Conservation (phyloP, 2,329 filamentous ascomycete species). For the Neonectria punicea region DNA sequence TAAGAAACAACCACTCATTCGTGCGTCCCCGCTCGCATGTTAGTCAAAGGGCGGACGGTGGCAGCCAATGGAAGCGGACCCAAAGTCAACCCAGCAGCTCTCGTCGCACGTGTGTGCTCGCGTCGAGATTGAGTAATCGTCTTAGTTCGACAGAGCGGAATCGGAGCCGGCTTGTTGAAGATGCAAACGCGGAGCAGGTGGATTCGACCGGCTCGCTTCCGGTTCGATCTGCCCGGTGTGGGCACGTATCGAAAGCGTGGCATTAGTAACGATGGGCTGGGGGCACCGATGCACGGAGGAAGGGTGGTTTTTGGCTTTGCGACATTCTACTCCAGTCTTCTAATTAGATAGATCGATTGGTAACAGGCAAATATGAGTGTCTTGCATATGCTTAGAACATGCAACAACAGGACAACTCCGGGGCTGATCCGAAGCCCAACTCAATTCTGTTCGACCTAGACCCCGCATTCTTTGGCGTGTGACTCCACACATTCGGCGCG, state of each 20-base stretch:
- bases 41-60: not conserved
- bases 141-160: slow-evolving; percentile 24
- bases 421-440: not conserved
- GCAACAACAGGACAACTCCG: not conserved
- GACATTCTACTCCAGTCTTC: not conserved
- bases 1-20: not conserved
- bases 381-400: not conserved
- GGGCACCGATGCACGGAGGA: not conserved
- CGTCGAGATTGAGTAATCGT: slow-evolving; percentile 13
- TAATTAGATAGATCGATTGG: not conserved
- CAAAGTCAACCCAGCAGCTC: slow-evolving; percentile 7
- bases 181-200: slow-evolving; percentile 5
- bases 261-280: slow-evolving; percentile 17
- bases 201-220: slow-evolving; percentile 13
- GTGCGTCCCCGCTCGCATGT: not conserved
- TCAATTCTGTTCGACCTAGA: not conserved
- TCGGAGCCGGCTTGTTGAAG: slow-evolving; percentile 11
- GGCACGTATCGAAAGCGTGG: slow-evolving; percentile 13
- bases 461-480: slow-evolving; percentile 8
- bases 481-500: slow-evolving; percentile 9
- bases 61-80: slow-evolving; percentile 11
- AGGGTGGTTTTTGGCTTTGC: not conserved
- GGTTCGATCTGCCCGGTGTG: slow-evolving; percentile 24
- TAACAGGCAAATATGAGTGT: not conserved
- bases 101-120: not conserved